A percentile compares a stretch with the other conserved stretches of the same genome.
Conservation (phyloP, 208 protist genomes). For the Trypanosoma melophagium region DNA sequence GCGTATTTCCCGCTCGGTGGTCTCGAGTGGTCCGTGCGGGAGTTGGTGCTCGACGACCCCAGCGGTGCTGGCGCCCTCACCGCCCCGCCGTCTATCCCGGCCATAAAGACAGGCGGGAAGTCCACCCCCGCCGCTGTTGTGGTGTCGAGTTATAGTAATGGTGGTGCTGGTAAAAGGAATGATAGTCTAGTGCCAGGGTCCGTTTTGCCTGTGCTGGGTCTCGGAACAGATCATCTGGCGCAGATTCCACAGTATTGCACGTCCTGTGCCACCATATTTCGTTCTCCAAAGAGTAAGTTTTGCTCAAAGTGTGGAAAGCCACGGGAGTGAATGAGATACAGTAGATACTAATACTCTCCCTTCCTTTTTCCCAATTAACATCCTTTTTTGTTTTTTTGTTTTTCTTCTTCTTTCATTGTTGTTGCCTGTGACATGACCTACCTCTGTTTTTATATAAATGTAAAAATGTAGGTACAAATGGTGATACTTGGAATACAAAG, state of each 20-base stretch:
- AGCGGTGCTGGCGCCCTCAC: constrained; percentile 53
- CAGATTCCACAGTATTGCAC: constrained; percentile 34
- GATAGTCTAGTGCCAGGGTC: neutral
- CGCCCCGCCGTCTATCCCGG: constrained; percentile 12
- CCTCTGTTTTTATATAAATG: constrained; percentile 8
- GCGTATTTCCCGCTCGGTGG: constrained; percentile 67
- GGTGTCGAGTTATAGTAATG: no score
- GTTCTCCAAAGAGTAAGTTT: constrained; percentile 44
- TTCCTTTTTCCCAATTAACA: constrained; percentile 21
- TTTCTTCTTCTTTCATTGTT: constrained; percentile 30
- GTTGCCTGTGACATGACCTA: constrained; percentile 13
- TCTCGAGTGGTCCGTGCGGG: constrained; percentile 66
- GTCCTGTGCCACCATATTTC: constrained; percentile 54
- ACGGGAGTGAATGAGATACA: constrained; percentile 13
- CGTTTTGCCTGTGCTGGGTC: constrained; percentile 8
- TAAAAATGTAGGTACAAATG: no score
- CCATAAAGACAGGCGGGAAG: neutral
- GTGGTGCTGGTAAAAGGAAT: no score
- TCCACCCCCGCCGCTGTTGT: no score
- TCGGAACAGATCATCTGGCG: neutral
- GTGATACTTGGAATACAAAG: no score
- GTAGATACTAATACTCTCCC: constrained; percentile 7
- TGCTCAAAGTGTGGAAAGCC: constrained; percentile 58
- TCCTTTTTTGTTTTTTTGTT: constrained; percentile 17
- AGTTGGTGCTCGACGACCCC: constrained; percentile 55